Evolutionary conservation across 2,329 filamentous ascomycete species (phyloP), one percentile per base, ranked within the genome.

Genomic region (Aspergillus vadensis): DNA sequence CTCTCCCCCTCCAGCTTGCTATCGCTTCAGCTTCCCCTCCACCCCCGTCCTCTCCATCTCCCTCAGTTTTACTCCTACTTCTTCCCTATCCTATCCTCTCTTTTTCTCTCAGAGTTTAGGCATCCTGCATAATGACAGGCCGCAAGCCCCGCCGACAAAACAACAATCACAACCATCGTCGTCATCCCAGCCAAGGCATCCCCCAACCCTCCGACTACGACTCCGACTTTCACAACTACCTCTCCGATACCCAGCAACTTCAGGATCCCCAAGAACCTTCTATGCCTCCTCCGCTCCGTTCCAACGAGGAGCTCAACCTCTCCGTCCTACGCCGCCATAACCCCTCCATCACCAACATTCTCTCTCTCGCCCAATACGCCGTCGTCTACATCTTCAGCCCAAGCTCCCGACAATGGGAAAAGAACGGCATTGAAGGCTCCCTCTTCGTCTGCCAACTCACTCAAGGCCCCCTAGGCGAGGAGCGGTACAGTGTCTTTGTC

Each of bases 231-330:
- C 81, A 81, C 32, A 76, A 79, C 65, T 83, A 85, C 61, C 63
- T 74, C 57, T 77, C 76, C 59, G 76, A 79, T 61, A 69, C 70
- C 36, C 68, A 69, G 19, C 69, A 71, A 52, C 64, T 64, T 15
- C 62, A 60, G 23, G 57, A 64, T 1, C 66, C 64, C 15, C 63
- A 65, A 61, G 67, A 72, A 30, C 63, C 62, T 14, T 67, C 74
- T 52, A 75, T 77, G 25, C 74, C 76, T 27, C 80, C 76, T 32
- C 80, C 79, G 38, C 65, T 69, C 6, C 88, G 91, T 65, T 88
- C 89, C 64, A 95, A 93, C 76, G 90, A 89, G 58, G 89, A 96
- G 67, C 88, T 98, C 71, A 98, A 98, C 80, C 83, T 96, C 66
- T 83, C 86, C 52, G 94, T 97, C 41, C 83, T 98, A 38, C 88